phyloP scores from a whole-genome alignment of 371 early-diverging fungal species.

The Actinomortierella wolfii region DNA sequence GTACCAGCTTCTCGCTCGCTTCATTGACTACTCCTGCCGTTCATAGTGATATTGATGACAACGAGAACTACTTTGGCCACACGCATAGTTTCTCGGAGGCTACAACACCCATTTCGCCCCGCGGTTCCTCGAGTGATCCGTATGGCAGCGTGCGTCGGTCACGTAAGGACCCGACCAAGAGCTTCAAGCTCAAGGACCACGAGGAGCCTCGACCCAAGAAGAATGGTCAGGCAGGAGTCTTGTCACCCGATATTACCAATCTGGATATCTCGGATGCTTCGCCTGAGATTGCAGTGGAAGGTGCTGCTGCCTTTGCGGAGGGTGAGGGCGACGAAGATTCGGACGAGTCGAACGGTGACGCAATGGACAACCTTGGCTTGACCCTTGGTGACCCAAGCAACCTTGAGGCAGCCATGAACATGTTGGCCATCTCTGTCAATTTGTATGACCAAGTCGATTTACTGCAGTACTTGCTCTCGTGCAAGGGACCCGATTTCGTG shows the following conservation, averaged over 20 bases:
- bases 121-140: constrained; percentile 14
- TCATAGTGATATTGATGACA: constrained; percentile 16
- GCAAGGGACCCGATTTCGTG: constrained; percentile 62
- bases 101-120: constrained; percentile 1
- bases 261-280: constrained; percentile 24
- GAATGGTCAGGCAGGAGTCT: constrained; percentile 14
- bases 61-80: constrained; percentile 48
- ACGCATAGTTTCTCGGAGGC: background rate
- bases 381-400: constrained; percentile 71
- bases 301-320: constrained; percentile 3
- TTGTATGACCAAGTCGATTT: constrained; percentile 86
- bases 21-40: constrained; percentile 31
- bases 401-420: constrained; percentile 64
- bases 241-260: constrained; percentile 20
- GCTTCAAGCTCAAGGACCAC: constrained; percentile 61
- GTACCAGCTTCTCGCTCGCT: constrained; percentile 32
- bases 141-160: background rate
- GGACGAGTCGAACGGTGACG: constrained; percentile 32
- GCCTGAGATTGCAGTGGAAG: constrained; percentile 6
- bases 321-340: constrained; percentile 28
- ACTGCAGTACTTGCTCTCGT: constrained; percentile 80
- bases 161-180: constrained; percentile 13
- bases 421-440: constrained; percentile 69
- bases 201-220: constrained; percentile 41
- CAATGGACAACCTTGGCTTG: constrained; percentile 58